These are phyloP conservation scores for Rhodomyrtus psidioides DNA, from an alignment of 441 rosid species.

Conservation along the genomic window DNA sequence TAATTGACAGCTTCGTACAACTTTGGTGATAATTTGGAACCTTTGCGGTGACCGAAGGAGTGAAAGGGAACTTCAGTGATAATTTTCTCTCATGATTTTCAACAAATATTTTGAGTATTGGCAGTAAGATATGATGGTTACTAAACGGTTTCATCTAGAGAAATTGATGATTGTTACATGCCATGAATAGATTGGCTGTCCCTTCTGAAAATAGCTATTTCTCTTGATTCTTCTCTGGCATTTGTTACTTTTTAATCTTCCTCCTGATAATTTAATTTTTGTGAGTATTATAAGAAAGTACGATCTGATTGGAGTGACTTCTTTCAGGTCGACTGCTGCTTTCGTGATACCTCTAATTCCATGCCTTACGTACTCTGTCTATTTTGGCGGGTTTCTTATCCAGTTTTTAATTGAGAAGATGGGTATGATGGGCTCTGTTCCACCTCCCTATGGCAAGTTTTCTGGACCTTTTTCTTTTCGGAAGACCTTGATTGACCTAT, in stretches of 20 bases:
- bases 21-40: neutral
- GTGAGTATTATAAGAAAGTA: neutral
- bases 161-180: neutral
- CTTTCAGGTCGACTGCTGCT: slow-evolving; percentile 62
- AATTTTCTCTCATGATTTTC: neutral
- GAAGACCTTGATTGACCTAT: neutral
- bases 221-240: neutral
- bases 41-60: neutral
- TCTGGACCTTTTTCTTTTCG: slow-evolving; percentile 2
- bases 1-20: neutral
- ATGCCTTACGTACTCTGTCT: slow-evolving; percentile 53
- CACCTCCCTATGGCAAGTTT: slow-evolving; percentile 87
- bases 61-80: neutral
- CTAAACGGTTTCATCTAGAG: neutral
- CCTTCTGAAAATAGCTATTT: neutral
- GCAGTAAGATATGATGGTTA: neutral
- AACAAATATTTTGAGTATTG: neutral
- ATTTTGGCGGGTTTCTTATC: slow-evolving; percentile 79
- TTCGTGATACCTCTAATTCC: slow-evolving; percentile 71
- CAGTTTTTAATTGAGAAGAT: slow-evolving; percentile 90
- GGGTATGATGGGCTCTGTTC: slow-evolving; percentile 94
- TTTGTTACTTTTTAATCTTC: neutral
- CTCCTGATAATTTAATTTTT: neutral
- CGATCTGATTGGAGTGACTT: slow-evolving; percentile 5
- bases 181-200: neutral